A percentile compares a stretch with the other conserved stretches of the same genome.
These are phyloP conservation scores for Rhodomyrtus psidioides DNA, from an alignment of 441 rosid genomes.

Conservation along the genomic window DNA sequence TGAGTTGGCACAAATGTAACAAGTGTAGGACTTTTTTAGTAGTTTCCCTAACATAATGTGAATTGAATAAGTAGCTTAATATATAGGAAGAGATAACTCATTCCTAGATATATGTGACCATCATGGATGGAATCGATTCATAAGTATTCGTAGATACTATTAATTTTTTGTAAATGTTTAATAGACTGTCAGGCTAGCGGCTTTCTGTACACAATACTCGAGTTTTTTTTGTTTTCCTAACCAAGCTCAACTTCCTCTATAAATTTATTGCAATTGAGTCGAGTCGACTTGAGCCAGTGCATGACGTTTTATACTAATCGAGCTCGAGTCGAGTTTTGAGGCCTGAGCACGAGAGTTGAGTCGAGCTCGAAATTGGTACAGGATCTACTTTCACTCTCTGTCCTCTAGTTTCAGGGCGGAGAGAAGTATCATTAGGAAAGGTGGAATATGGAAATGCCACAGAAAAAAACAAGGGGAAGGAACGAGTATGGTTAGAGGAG, in stretches of 20 bases:
- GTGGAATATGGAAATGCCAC: background rate
- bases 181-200: too few relatives aligned
- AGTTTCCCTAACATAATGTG: background rate
- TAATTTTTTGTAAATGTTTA: too few relatives aligned
- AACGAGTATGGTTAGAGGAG: background rate
- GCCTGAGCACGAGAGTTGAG: background rate
- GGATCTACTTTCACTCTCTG: background rate
- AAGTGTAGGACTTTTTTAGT: too few relatives aligned
- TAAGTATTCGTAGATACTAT: too few relatives aligned
- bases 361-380: background rate
- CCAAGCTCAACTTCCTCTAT: background rate
- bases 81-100: background rate
- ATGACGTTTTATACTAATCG: background rate
- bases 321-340: background rate
- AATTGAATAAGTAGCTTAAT: background rate
- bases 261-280: background rate
- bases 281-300: background rate
- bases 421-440: background rate
- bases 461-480: background rate
- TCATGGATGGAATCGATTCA: background rate
- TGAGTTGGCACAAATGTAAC: too few relatives aligned
- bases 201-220: background rate
- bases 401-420: too few relatives aligned
- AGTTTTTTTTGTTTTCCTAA: background rate
- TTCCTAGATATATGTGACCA: background rate